These are phyloP conservation scores for Pseudoscleropodium purum DNA, from an alignment of 225 moss, liverwort and hornwort species.

Conservation along the genomic window DNA sequence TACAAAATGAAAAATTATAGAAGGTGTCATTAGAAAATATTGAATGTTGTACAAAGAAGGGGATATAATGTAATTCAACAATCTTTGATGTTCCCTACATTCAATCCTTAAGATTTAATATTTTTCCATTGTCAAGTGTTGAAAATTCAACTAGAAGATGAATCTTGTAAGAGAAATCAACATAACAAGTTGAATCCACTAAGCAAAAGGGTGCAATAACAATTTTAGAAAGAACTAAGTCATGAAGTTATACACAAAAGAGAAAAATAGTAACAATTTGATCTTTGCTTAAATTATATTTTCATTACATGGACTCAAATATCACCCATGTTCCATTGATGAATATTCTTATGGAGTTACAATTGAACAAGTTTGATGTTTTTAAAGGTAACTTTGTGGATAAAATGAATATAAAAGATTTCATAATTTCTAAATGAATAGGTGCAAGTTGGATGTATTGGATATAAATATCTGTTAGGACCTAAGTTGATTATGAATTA, in stretches of 20 bases:
- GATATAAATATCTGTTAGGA: background rate
- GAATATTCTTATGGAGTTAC: no score
- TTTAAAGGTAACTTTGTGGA: no score
- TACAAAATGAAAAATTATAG: background rate
- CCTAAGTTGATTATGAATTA: background rate
- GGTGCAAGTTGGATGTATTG: background rate
- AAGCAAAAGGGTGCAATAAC: fast-evolving
- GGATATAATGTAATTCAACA: background rate
- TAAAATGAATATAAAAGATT: background rate
- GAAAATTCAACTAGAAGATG: background rate
- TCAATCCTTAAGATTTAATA: background rate
- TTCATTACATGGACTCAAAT: no score
- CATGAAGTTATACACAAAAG: background rate
- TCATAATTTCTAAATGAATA: background rate
- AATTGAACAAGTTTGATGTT: background rate
- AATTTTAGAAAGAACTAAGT: background rate
- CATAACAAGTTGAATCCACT: background rate
- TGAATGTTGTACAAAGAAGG: no score
- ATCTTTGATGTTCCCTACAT: background rate
- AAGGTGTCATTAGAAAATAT: no score
- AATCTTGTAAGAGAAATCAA: background rate
- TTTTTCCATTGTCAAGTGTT: background rate
- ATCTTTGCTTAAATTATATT: background rate
- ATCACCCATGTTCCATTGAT: no score
- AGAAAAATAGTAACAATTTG: background rate